Base-by-base conservation (phyloP, 1,284 basidiomycete genomes). In the Leccinum solheimii region DNA sequence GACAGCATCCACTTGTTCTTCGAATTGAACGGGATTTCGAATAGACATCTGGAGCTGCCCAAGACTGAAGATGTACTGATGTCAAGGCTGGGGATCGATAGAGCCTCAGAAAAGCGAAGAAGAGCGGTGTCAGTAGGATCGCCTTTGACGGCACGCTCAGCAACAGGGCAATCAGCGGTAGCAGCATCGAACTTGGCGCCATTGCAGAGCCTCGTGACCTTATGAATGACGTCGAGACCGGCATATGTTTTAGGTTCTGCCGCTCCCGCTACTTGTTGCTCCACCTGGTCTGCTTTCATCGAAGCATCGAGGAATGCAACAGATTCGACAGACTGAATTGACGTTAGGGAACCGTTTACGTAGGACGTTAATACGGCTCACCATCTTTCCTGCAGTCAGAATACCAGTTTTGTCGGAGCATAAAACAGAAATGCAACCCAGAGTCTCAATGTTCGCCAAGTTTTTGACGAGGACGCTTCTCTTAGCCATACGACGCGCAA, bases 101-200 rank as follows among this genome's bases (percentile, higher is more conserved):
- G 69, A 5, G 72, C 70, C 65, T 86, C 85, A 4, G 85, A 79
- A 65, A 87, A 85, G 48, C 84, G 80, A 21, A 88, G 77, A 13
- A 88, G 77, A 7, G 86, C 87, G 11, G 79, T 83, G 64, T 88
- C 86, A 0, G 86, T 87, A 3, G 86, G 82, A 69, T 88, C 86
- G 14, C 87, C 86, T 61, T 84, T 83, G 64, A 88, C 74, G 19
- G 69, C 67, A 26, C 82, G 79, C 13, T 82, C 73, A 7, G 75
- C 72, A n/a, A 81, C 38, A 0, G 83, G 78, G 56, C 76, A 61
- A 23, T 56, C 38, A 5, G 69, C 68, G 1, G 73, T 70, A 9
- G 71, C 61, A 16, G 74, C 71, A 54, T 83, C 81, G 58, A 88
- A 88, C 26, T 75, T 77, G 1, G 87, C 87, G 7, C 80, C 83